Evolutionary conservation across 768 basidiomycete genomes (phyloP), one percentile per base, ranked within the genome.

Genomic region (Lentinus tigrinus): DNA sequence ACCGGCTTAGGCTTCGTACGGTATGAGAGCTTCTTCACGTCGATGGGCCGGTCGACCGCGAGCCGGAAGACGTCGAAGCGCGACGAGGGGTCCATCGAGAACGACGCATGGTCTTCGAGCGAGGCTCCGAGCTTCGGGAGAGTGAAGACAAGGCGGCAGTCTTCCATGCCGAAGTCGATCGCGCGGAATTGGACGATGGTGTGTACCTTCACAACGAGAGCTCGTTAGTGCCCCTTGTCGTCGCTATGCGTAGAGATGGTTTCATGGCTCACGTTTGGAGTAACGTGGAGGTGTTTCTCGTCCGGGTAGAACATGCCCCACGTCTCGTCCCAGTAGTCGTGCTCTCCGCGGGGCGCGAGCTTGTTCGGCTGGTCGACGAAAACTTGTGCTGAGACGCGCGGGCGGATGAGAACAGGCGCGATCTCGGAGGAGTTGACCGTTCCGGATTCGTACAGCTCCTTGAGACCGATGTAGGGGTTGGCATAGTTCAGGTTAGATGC

Each of bases 81-180:
- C 19, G 51, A 36, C 48, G 39, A 19, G 13, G 58, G 38, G 23
- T 14, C 24, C 38, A 54, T 19, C 17, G 16, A 26, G 46, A 58
- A 38, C 24, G 49, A 47, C 17, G 57, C 57, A 24, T 42, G 55
- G 23, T 16, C 19, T 17, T 52, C 60, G 28, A 53, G 42, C 13
- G n/a, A 39, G 24, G 17, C 54, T 26, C 49, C 42, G 14, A 28
- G 27, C 14, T 38, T 36, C n/a, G 60, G 60, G 39, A 61, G 60
- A n/a, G 46, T 52, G 38, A 61, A 23, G 34, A 57, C 56, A 21
- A 56, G 60, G 36, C 26, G 36, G 56, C 60, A 57, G 23, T 57
- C 60, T 24, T 61, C 60, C 55, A 56, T 61, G 38, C 60, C 60
- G 37, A 54, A 62, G 60, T 62, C 60, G 37, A 62, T 57, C 26